Conservation (phyloP, 176 grass and related monocot genomes). For the Musa schizocarpa region DNA sequence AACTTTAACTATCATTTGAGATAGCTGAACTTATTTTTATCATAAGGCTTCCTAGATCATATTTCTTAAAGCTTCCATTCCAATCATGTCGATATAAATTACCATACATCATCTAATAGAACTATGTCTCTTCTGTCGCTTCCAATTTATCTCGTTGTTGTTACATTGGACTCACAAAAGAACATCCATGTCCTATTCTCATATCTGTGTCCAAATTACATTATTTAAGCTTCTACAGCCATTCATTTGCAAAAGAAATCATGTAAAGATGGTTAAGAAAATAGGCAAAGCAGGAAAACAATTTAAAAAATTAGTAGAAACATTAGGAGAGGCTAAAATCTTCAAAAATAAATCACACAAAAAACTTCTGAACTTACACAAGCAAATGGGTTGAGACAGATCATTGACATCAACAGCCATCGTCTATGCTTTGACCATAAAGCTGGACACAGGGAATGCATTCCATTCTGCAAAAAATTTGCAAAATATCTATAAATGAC, state of each 20-base stretch:
- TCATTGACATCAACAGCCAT: slow-evolving; percentile 70
- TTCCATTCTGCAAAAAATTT: slow-evolving; percentile 35
- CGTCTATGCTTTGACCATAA: slow-evolving; percentile 48
- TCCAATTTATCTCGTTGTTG: not conserved
- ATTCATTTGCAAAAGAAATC: not conserved
- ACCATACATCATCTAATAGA: too few relatives aligned
- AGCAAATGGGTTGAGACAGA: slow-evolving; percentile 50
- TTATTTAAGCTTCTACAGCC: not conserved
- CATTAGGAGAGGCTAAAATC: not conserved
- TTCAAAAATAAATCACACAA: not conserved
- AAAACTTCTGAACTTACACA: slow-evolving; percentile 31
- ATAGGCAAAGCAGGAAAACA: not conserved
- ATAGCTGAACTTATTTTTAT: too few relatives aligned
- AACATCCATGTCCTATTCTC: not conserved
- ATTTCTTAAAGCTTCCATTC: too few relatives aligned
- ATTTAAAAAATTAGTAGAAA: not conserved
- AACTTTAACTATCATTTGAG: too few relatives aligned
- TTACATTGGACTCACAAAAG: not conserved
- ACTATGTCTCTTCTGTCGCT: not conserved
- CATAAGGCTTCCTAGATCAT: too few relatives aligned
- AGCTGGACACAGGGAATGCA: slow-evolving; percentile 61
- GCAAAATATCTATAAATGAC: not conserved
- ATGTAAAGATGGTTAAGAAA: not conserved
- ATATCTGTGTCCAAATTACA: not conserved
- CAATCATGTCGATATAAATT: too few relatives aligned